Base-by-base conservation (phyloP, 306 rosid genomes). In the Macrotyloma uniflorum region DNA sequence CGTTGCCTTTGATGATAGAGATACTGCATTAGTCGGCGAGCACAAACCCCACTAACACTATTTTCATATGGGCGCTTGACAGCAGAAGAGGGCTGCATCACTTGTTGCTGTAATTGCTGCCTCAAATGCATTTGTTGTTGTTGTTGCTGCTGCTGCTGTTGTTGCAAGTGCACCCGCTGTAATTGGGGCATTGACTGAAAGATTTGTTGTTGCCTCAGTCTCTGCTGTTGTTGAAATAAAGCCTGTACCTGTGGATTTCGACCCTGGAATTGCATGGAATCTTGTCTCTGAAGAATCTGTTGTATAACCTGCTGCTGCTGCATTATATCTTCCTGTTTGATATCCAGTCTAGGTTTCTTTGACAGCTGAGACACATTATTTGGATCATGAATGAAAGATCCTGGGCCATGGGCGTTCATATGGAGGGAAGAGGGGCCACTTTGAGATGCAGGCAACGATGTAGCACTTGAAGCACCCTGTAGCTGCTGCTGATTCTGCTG, bases 11-110 rank as follows among this genome's bases (percentile, higher is more conserved):
- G 98, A 83, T 93, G 99, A 82, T 93, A 96, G 20, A 96, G 84
- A 79, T 93, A 96, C 72, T 96, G 99, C 99, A 93, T 93, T 87
- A 96, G 78, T 54, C 99, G 91, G 32, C 98, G 99, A 23, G 94
- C 86, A 86, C 99, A 96, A 18, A 96, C 98, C 30, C 99, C 98
- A 78, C 89, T 75, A 46, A 93, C 97, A 68, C 90, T 90, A 78
- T 87, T 75, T n/a, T 96, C 99, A 86, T 65, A 84, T 10, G 94
- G 94, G 3, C 91, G 96, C 87, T 96, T 96, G 75, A 78, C 65
- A 18, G 86, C 66, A 72, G 97, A 57, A 14, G 20, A 32, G 9
- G 93, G 98, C 78, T 85, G 94, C 91, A 93, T 67, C 35, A 83
- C 89, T 86, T 89, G 94, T 81, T 92, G 98, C 61, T 93, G 98